A percentile compares a stretch with the other conserved stretches of the same genome.
Conservation (phyloP, 1,284 basidiomycete species). For the Cutaneotrichosporon daszewskae region DNA sequence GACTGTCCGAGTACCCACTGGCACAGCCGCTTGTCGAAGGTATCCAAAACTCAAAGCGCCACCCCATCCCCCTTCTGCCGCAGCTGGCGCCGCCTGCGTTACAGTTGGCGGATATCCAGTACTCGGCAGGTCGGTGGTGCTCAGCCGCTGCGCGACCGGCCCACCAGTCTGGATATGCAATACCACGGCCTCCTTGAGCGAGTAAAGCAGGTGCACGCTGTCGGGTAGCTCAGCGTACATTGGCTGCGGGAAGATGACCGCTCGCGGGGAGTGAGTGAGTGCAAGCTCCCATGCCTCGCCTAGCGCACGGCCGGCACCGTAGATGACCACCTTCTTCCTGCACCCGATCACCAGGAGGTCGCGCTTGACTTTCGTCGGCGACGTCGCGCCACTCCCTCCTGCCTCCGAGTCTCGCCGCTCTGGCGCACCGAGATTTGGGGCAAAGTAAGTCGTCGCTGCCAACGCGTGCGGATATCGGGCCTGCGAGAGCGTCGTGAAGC, state of each 20-base stretch:
- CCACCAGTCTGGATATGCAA: conserved; percentile 58
- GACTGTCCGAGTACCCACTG: conserved; percentile 57
- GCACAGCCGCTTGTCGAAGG: conserved; percentile 56
- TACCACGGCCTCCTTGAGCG: conserved; percentile 68
- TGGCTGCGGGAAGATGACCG: conserved; percentile 36
- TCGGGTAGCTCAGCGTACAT: conserved; percentile 38
- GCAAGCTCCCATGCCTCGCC: conserved; percentile 54
- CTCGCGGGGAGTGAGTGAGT: conserved; percentile 76
- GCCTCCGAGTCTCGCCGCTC: too few relatives aligned
- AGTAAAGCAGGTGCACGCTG: conserved; percentile 55
- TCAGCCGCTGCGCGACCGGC: conserved; percentile 58
- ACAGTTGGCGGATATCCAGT: conserved; percentile 12
- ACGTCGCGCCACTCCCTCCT: conserved; percentile 51
- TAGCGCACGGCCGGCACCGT: conserved; percentile 20
- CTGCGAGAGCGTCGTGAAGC: conserved; percentile 60
- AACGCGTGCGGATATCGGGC: conserved; percentile 77
- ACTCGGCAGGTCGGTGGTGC: conserved; percentile 63
- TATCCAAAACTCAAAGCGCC: conserved; percentile 7
- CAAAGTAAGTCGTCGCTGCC: conserved; percentile 49
- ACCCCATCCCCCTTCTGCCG: conserved; percentile 5
- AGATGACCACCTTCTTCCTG: conserved; percentile 74
- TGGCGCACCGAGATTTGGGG: not conserved
- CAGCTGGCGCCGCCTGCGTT: not conserved
- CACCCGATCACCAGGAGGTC: conserved; percentile 71
- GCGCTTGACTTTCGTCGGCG: conserved; percentile 59